Base-by-base conservation (phyloP, 345 rosid species). In the Draba incana region DNA sequence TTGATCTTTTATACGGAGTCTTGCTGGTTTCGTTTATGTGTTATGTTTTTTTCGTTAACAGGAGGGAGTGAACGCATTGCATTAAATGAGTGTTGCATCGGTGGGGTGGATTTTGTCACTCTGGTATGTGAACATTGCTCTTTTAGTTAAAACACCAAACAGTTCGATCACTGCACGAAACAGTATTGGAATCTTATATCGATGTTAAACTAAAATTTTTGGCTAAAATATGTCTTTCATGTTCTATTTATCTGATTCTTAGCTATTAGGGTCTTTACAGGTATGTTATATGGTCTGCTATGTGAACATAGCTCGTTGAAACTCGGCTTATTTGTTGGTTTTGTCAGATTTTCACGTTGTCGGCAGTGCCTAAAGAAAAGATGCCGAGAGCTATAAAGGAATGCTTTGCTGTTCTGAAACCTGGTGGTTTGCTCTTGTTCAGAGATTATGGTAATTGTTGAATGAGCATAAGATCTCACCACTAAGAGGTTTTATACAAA, bases 371-470 rank as follows among this genome's bases (percentile, higher is more conserved):
- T 53, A 81, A 78, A 53, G 71, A 82, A 58, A 77, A 57, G 57
- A 90, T 90, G 96, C 92, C 83, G 8, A 49, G 52, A 67, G 84
- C 92, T 59, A 80, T 90, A 30, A 51, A 53, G 35, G 83, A 85
- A 71, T 90, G 92, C 62, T 84, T 80, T 81, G 68, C 81, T 66
- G 89, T 88, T 42, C 74, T 93, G 72, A 93, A 84, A 79, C 94
- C 92, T 46, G 91, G 92, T 74, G 92, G 94, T 45, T 54, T 90
- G 66, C 84, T 90, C 55, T 75, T 88, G 39, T 90, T 93, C 68
- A 81, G 97, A 69, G 97, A 93, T 71, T 93, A 90, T 45, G 98
- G 98, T 93, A 83, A 80, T 69, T 55, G 6, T 72, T n/a, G 46
- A 49, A 64, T 35, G 52, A 23, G 24, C 11, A 1, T 38, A 9